These are phyloP conservation scores for Xylaria curta DNA, from an alignment of 495 filamentous ascomycete genomes.

Conservation along the genomic window DNA sequence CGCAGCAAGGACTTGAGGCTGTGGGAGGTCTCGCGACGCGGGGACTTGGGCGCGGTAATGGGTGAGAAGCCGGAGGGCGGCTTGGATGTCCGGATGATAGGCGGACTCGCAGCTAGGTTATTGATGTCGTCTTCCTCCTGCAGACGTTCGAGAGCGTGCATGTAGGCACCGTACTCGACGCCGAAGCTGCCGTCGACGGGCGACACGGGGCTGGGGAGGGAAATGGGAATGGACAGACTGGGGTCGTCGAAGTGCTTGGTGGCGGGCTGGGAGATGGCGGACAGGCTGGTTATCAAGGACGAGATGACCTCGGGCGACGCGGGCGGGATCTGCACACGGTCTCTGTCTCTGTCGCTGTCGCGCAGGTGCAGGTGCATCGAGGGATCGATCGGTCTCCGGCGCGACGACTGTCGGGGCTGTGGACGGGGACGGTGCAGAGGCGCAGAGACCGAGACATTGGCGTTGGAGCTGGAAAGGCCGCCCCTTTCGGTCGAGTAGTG, in stretches of 20 bases:
- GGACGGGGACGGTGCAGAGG: constrained; percentile 42
- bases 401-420: constrained; percentile 43
- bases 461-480: constrained; percentile 12
- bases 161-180: constrained; percentile 70
- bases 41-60: constrained; percentile 68
- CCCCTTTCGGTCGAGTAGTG: constrained; percentile 11
- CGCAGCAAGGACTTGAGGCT: constrained; percentile 46
- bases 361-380: constrained; percentile 40
- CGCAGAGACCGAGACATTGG: background rate
- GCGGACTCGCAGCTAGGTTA: constrained; percentile 73
- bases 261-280: constrained; percentile 79
- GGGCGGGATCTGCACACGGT: constrained; percentile 59
- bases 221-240: constrained; percentile 55
- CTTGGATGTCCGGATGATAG: constrained; percentile 85
- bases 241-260: constrained; percentile 74
- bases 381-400: constrained; percentile 46
- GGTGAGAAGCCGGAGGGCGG: constrained; percentile 74
- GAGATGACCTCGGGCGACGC: constrained; percentile 94
- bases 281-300: constrained; percentile 89
- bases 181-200: constrained; percentile 66
- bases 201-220: constrained; percentile 49
- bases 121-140: constrained; percentile 63
- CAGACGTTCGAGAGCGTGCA: constrained; percentile 52
- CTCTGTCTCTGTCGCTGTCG: constrained; percentile 38
- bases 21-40: constrained; percentile 47